These are phyloP conservation scores for Ophiostoma triangulosporum DNA, from an alignment of 2,329 filamentous ascomycete genomes.

Conservation along the genomic window DNA sequence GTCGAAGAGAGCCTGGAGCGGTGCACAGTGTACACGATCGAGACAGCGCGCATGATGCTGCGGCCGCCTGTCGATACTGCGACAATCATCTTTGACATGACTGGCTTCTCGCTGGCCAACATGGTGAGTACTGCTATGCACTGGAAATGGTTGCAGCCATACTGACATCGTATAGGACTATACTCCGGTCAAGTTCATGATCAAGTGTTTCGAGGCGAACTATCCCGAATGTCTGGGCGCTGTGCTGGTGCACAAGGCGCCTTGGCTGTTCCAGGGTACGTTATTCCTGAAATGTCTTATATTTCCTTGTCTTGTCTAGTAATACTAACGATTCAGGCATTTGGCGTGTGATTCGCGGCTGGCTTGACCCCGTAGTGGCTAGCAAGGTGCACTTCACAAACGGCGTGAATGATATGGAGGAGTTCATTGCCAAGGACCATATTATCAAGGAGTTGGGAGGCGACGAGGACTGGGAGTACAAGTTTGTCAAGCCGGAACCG, in stretches of 20 bases:
- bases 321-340: conserved; percentile 43
- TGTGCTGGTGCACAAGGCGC: conserved; percentile 87
- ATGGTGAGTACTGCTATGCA: conserved; percentile 48
- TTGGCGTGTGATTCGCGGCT: conserved; percentile 89
- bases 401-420: conserved; percentile 60
- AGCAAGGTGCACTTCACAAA: conserved; percentile 90
- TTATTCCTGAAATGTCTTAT: background rate
- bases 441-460: conserved; percentile 79
- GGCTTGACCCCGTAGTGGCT: conserved; percentile 94
- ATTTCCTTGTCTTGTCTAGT: background rate
- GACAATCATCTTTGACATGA: conserved; percentile 16
- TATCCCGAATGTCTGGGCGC: conserved; percentile 87
- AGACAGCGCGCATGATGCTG: conserved; percentile 79
- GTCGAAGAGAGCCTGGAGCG: conserved; percentile 68
- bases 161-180: conserved; percentile 50
- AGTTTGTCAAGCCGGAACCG: conserved; percentile 60
- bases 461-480: conserved; percentile 70
- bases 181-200: conserved; percentile 95
- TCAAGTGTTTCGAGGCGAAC: conserved; percentile 97
- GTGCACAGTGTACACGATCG: conserved; percentile 88
- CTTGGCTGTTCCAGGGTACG: conserved; percentile 88
- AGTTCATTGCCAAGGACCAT: conserved; percentile 56
- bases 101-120: conserved; percentile 72
- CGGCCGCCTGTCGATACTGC: conserved; percentile 76
- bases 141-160: background rate